These are phyloP conservation scores for Pythium inflatum DNA, from an alignment of 352 stramenopile genomes.

Conservation along the genomic window DNA sequence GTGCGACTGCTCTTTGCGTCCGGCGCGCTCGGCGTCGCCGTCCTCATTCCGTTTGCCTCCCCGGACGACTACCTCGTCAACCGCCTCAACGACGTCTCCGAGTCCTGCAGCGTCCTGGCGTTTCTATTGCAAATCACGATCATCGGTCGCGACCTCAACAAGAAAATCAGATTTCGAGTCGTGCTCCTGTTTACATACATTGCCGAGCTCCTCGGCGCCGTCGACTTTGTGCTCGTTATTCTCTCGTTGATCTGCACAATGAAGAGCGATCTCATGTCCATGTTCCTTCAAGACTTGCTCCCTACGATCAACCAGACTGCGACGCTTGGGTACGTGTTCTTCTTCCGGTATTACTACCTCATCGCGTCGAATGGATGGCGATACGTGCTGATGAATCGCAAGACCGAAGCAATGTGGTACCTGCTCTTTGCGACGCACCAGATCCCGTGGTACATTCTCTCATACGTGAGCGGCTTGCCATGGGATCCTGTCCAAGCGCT, in stretches of 20 bases:
- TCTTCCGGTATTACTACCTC: constrained; percentile 51
- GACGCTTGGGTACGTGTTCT: constrained; percentile 38
- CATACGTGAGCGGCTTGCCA: neutral
- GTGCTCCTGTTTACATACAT: constrained; percentile 19
- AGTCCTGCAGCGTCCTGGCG: constrained; percentile 15
- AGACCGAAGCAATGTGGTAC: constrained; percentile 39
- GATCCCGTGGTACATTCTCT: constrained; percentile 15
- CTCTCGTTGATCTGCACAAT: constrained; percentile 23
- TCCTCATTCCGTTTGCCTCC: constrained; percentile 14
- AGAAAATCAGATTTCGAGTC: constrained; percentile 36
- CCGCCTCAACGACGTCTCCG: constrained; percentile 17
- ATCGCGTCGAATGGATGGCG: constrained; percentile 11
- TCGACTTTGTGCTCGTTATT: constrained; percentile 20
- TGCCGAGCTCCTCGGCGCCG: constrained; percentile 31
- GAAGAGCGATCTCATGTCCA: constrained; percentile 26
- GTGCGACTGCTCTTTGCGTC: neutral
- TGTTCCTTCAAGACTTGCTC: constrained; percentile 26
- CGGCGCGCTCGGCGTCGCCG: neutral
- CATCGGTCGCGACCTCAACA: constrained; percentile 37
- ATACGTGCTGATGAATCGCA: constrained; percentile 22
- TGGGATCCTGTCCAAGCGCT: neutral
- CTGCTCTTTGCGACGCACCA: constrained; percentile 37
- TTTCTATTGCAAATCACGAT: constrained; percentile 47
- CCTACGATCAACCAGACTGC: constrained; percentile 32
- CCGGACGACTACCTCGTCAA: neutral